A percentile compares a stretch with the other conserved stretches of the same genome.
Evolutionary conservation across 2,329 filamentous ascomycete genomes (phyloP).

Genomic region (Xylaria sp.): DNA sequence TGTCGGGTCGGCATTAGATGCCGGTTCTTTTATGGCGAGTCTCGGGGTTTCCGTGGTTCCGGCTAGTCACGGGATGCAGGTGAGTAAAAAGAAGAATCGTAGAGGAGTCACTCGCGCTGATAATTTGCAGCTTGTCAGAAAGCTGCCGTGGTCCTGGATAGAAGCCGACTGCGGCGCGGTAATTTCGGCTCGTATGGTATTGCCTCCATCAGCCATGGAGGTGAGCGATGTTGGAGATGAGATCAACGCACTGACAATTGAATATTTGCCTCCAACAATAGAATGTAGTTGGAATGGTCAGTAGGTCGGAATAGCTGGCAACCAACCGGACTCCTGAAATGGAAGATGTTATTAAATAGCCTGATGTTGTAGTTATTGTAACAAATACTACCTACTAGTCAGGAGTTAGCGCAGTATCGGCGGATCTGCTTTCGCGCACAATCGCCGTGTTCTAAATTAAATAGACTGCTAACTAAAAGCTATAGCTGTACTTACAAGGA

Average conservation of each 20-base stretch:
- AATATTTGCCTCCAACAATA: background rate
- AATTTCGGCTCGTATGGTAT: no score
- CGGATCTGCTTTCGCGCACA: background rate
- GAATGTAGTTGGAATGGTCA: background rate
- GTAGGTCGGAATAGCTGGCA: background rate
- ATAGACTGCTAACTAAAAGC: background rate
- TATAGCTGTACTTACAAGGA: background rate
- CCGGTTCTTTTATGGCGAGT: background rate
- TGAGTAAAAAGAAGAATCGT: background rate
- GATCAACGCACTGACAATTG: background rate
- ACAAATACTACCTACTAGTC: background rate
- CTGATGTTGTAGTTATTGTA: background rate
- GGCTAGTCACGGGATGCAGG: constrained; percentile 17
- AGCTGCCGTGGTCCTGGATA: background rate
- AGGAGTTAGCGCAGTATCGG: background rate
- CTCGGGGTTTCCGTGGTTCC: background rate
- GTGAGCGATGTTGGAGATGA: background rate
- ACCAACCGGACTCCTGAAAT: background rate
- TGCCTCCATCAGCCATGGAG: background rate
- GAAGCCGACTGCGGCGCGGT: constrained; percentile 5
- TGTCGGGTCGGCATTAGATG: constrained; percentile 4
- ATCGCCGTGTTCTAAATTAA: background rate
- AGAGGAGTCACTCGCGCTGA: constrained; percentile 6
- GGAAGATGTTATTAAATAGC: background rate
- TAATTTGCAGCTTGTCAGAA: background rate